phyloP scores from a whole-genome alignment of 2,329 filamentous ascomycete genomes.

The Aspergillus cejpii region DNA sequence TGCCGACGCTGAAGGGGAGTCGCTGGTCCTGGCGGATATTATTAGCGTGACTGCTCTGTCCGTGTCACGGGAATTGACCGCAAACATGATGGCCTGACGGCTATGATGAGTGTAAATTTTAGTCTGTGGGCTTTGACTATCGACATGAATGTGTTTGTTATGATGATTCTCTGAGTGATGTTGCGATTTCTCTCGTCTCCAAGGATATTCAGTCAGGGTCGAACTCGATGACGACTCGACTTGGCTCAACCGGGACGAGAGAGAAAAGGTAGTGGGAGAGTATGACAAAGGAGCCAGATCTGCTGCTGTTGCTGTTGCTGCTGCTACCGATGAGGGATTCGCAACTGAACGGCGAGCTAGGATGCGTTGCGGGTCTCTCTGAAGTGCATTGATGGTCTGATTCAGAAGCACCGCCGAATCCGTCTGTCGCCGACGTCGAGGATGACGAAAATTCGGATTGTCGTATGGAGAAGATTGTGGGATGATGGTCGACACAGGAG shows the following conservation, averaged over 20 bases:
- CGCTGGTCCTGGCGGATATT: constrained; percentile 16
- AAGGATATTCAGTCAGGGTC: constrained; percentile 2
- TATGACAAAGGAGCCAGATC: constrained; percentile 1
- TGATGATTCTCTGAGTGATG: neutral
- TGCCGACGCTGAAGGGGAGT: constrained; percentile 21
- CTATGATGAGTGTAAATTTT: neutral
- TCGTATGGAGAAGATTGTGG: constrained; percentile 1
- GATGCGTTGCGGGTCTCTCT: constrained; percentile 3
- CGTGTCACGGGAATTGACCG: constrained; percentile 26
- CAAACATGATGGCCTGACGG: constrained; percentile 7
- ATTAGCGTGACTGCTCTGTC: constrained; percentile 24
- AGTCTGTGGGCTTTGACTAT: neutral
- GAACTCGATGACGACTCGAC: neutral
- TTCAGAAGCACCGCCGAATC: constrained; percentile 13
- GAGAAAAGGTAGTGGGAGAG: neutral
- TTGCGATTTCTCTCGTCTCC: neutral
- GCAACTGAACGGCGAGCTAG: constrained; percentile 11
- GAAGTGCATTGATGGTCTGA: constrained; percentile 13
- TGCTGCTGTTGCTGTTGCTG: constrained; percentile 1
- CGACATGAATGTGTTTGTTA: neutral
- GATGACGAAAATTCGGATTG: neutral
- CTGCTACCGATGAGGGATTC: constrained; percentile 1
- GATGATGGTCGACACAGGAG: constrained; percentile 6
- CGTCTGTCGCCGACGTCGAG: constrained; percentile 16
- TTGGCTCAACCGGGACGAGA: neutral